Conservation (phyloP, 164 flowering plant species). For the Vitis riparia region DNA sequence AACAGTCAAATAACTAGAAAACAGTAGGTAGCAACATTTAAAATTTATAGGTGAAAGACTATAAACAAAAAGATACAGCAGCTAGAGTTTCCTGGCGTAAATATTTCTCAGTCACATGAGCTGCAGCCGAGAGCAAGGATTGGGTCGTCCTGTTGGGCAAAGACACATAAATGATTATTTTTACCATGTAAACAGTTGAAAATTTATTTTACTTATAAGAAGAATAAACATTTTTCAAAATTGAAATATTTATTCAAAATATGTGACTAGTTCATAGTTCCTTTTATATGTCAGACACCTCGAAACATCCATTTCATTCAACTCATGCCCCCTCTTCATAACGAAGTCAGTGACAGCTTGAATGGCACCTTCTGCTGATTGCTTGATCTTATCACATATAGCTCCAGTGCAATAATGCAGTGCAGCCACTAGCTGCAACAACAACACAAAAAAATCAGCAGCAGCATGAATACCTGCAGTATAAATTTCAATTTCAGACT, state of each 20-base stretch:
- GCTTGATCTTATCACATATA: constrained; percentile 85
- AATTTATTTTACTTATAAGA: neutral
- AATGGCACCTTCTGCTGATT: constrained; percentile 90
- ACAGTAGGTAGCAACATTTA: neutral
- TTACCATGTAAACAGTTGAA: neutral
- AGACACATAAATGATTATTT: constrained; percentile 4
- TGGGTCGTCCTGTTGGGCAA: constrained; percentile 70
- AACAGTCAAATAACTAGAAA: neutral
- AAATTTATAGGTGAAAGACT: neutral
- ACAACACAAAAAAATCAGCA: constrained; percentile 1
- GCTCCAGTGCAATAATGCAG: constrained; percentile 71
- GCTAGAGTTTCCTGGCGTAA: constrained; percentile 83
- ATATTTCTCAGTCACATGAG: constrained; percentile 77
- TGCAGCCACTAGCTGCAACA: constrained; percentile 73
- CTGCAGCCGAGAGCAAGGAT: constrained; percentile 76
- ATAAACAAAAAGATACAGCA: constrained; percentile 76
- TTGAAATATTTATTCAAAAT: neutral
- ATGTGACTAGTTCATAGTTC: neutral
- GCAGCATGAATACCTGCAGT: neutral
- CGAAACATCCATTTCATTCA: constrained; percentile 74
- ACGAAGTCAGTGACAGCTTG: constrained; percentile 90
- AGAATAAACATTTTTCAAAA: neutral
- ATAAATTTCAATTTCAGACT: neutral
- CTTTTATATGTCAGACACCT: constrained; percentile 40
- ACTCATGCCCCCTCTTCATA: constrained; percentile 69